Conservation (phyloP, 495 filamentous ascomycete species). For the Halenospora varia region DNA sequence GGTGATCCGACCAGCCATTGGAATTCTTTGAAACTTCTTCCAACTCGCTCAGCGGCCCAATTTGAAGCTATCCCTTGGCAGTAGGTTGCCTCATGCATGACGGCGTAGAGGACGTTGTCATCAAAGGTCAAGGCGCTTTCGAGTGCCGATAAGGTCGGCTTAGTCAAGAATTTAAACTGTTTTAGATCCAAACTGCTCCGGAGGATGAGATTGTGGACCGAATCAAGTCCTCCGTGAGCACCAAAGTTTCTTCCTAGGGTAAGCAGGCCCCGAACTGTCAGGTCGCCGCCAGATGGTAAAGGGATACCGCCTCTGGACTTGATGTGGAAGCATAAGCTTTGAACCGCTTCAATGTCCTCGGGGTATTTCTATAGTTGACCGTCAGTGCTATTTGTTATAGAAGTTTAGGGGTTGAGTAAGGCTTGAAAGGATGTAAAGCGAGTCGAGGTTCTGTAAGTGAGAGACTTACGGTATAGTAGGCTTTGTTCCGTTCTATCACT, state of each 20-base stretch:
- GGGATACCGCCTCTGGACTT: conserved; percentile 45
- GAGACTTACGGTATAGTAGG: not conserved
- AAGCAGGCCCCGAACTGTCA: conserved; percentile 69
- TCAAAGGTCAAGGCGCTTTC: conserved; percentile 67
- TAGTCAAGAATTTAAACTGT: conserved; percentile 66
- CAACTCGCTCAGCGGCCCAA: conserved; percentile 47
- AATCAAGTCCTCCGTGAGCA: conserved; percentile 67
- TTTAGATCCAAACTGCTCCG: conserved; percentile 65
- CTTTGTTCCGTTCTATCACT: conserved; percentile 35
- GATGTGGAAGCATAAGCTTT: conserved; percentile 60
- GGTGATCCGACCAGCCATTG: conserved; percentile 35
- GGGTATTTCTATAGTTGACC: conserved; percentile 57
- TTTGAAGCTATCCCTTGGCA: conserved; percentile 46
- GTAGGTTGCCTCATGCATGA: conserved; percentile 85
- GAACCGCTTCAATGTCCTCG: conserved; percentile 71
- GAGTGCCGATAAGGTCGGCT: conserved; percentile 61
- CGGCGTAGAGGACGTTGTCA: conserved; percentile 71
- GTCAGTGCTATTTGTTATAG: not conserved
- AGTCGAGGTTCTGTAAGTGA: no score
- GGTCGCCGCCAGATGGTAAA: conserved; percentile 60
- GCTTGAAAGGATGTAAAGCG: no score
- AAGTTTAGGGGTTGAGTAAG: no score
- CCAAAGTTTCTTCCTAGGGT: conserved; percentile 76
- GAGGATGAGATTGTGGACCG: conserved; percentile 66
- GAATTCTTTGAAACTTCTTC: conserved; percentile 30